These are phyloP conservation scores for Apiotrichum veenhuisii DNA, from an alignment of 1,284 basidiomycete genomes.

Conservation along the genomic window DNA sequence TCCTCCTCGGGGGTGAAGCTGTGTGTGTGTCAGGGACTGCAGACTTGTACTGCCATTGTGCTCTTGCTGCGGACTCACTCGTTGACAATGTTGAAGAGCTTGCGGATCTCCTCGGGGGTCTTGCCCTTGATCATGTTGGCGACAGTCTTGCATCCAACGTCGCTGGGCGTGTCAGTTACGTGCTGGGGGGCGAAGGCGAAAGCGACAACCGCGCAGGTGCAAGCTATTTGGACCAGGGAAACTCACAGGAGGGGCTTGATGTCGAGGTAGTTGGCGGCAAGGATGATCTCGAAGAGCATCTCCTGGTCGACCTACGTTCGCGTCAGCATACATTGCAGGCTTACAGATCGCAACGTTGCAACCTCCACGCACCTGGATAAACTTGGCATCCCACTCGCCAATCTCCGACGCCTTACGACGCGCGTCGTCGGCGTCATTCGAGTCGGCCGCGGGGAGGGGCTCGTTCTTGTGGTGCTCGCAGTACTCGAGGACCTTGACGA, in stretches of 20 bases:
- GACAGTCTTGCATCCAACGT: slow-evolving; percentile 99
- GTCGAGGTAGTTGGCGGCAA: slow-evolving; percentile 99
- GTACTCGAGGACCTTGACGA: slow-evolving; percentile 99
- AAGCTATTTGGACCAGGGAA: no score
- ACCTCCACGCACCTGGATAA: slow-evolving; percentile 67
- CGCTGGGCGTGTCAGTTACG: slow-evolving; percentile 55
- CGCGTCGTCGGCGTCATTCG: slow-evolving; percentile 84
- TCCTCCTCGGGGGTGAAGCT: slow-evolving; percentile 97
- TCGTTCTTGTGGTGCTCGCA: slow-evolving; percentile 98
- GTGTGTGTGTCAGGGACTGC: slow-evolving; percentile 14
- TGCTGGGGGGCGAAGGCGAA: background rate
- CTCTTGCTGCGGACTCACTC: slow-evolving; percentile 52
- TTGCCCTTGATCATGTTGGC: slow-evolving; percentile 97
- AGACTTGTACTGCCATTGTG: no score
- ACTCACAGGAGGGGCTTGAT: slow-evolving; percentile 96
- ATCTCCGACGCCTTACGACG: slow-evolving; percentile 97
- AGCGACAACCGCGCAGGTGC: background rate
- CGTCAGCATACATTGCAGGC: background rate
- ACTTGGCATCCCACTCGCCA: slow-evolving; percentile 98
- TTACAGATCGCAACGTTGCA: no score
- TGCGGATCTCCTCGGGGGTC: slow-evolving; percentile 81
- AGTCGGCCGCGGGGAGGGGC: slow-evolving; percentile 74
- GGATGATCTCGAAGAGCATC: slow-evolving; percentile 92
- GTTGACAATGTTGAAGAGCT: slow-evolving; percentile 93
- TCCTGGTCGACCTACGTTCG: slow-evolving; percentile 67